Conservation (phyloP, 2,329 filamentous ascomycete species). For the Podosphaera xanthii region DNA sequence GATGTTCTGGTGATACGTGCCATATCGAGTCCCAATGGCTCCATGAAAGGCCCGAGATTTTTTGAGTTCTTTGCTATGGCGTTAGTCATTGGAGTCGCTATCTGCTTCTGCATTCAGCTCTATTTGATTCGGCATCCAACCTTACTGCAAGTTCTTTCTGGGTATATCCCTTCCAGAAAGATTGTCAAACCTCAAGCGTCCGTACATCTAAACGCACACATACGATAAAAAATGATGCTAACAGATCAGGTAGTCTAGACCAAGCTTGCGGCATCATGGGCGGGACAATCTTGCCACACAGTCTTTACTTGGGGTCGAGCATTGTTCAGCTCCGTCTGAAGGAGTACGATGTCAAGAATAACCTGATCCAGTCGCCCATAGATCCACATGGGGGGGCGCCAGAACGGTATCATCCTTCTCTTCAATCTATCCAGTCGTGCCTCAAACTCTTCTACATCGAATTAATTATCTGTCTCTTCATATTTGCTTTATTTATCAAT, state of each 20-base stretch:
- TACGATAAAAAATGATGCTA: background rate
- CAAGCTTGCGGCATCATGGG: conserved; percentile 54
- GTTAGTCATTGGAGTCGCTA: conserved; percentile 38
- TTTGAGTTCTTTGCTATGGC: conserved; percentile 40
- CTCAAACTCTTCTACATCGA: conserved; percentile 51
- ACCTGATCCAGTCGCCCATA: conserved; percentile 23
- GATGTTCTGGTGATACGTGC: conserved; percentile 44
- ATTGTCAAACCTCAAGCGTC: conserved; percentile 31
- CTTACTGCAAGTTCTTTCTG: conserved; percentile 33
- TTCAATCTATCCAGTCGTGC: conserved; percentile 45
- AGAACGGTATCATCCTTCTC: conserved; percentile 40
- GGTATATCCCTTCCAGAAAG: conserved; percentile 36
- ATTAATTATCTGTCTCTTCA: conserved; percentile 47
- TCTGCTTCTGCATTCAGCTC: conserved; percentile 47
- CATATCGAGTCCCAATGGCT: conserved; percentile 36
- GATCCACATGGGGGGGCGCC: conserved; percentile 17
- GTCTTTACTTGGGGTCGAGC: conserved; percentile 43
- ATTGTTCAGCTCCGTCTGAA: conserved; percentile 42
- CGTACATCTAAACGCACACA: conserved; percentile 3
- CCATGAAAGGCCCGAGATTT: conserved; percentile 29
- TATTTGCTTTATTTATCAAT: conserved; percentile 66
- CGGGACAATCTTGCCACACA: conserved; percentile 51
- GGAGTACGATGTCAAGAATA: conserved; percentile 35
- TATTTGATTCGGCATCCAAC: conserved; percentile 30
- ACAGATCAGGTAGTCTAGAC: conserved; percentile 23